Conservation (phyloP, 2,329 filamentous ascomycete species). For the Trichoderma sp. region DNA sequence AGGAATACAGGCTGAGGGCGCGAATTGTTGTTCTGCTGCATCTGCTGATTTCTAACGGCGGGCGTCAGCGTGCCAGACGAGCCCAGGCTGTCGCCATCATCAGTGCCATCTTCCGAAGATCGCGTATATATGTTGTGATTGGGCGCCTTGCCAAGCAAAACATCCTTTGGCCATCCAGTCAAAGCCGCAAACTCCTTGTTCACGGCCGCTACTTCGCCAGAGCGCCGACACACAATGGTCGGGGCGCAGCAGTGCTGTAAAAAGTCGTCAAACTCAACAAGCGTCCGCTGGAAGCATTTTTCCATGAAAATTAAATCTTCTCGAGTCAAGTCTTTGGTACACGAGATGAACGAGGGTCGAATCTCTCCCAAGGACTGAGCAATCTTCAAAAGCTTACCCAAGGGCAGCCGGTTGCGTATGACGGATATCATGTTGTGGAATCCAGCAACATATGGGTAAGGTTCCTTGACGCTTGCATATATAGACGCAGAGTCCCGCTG, state of each 20-base stretch:
- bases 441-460: constrained; percentile 86
- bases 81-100: constrained; percentile 41
- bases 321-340: constrained; percentile 82
- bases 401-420: constrained; percentile 76
- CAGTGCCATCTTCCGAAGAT: constrained; percentile 35
- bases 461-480: constrained; percentile 86
- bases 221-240: constrained; percentile 87
- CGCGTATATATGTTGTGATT: constrained; percentile 87
- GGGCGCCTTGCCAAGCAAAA: constrained; percentile 82
- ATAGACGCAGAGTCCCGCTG: constrained; percentile 78
- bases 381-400: constrained; percentile 77
- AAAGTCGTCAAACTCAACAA: constrained; percentile 93
- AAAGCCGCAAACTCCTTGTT: constrained; percentile 97
- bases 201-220: constrained; percentile 91
- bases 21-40: constrained; percentile 50
- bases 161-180: constrained; percentile 90
- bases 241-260: constrained; percentile 87
- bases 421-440: constrained; percentile 88
- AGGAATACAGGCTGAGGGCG: constrained; percentile 81
- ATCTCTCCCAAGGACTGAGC: constrained; percentile 87
- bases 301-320: constrained; percentile 97
- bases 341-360: constrained; percentile 89
- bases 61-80: constrained; percentile 52
- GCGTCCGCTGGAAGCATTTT: constrained; percentile 89
- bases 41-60: constrained; percentile 51